Percentiles rank a stretch among this genome's conserved stretches.
These are phyloP conservation scores for Suhomyces xylopsoci DNA, from an alignment of 805 yeast genomes.

Conservation along the genomic window DNA sequence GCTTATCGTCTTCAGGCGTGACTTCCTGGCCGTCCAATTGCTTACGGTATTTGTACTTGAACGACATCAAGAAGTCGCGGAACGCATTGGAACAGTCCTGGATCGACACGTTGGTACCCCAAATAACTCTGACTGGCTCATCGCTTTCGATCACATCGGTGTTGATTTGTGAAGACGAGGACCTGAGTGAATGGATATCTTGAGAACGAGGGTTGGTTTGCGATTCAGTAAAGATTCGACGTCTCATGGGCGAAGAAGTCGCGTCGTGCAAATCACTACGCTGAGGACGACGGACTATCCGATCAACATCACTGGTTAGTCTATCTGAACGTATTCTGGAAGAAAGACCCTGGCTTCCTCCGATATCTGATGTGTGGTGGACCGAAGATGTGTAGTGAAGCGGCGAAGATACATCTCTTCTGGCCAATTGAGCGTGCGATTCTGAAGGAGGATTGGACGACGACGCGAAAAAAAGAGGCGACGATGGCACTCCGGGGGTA, in stretches of 20 bases:
- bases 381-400: slow-evolving; percentile 47
- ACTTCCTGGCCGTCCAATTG: slow-evolving; percentile 37
- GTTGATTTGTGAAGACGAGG: slow-evolving; percentile 27
- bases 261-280: slow-evolving; percentile 80
- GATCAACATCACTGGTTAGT: slow-evolving; percentile 41
- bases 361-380: slow-evolving; percentile 36
- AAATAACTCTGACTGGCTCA: slow-evolving; percentile 86
- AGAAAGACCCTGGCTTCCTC: slow-evolving; percentile 13
- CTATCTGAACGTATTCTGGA: slow-evolving; percentile 44
- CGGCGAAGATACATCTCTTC: slow-evolving; percentile 46
- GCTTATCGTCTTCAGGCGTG: slow-evolving; percentile 60
- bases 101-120: slow-evolving; percentile 98
- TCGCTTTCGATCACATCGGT: slow-evolving; percentile 32
- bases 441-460: slow-evolving; percentile 42
- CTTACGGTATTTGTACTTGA: slow-evolving; percentile 73
- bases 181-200: slow-evolving; percentile 7
- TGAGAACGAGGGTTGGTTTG: slow-evolving; percentile 21
- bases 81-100: slow-evolving; percentile 80
- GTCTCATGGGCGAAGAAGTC: slow-evolving; percentile 63
- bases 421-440: slow-evolving; percentile 17
- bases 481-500: slow-evolving; percentile 46
- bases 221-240: slow-evolving; percentile 59
- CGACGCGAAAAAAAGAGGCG: slow-evolving; percentile 54
- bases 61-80: slow-evolving; percentile 78
- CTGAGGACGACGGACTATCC: slow-evolving; percentile 47